Evolutionary conservation across 495 filamentous ascomycete species (phyloP), one percentile per base, ranked within the genome.

Genomic region (Xanthoparmelia taractica): DNA sequence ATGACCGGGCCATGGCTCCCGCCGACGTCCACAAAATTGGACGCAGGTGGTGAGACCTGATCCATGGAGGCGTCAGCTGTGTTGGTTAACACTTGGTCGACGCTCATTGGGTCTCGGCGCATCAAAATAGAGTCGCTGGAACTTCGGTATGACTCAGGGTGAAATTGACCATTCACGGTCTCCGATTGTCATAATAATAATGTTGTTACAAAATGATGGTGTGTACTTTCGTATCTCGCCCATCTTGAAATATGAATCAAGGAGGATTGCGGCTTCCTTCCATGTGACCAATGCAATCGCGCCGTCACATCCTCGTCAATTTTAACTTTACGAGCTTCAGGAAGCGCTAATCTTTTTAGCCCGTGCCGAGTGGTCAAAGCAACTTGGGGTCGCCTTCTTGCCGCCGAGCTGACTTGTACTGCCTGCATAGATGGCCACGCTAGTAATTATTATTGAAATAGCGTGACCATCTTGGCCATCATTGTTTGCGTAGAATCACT

Each of bases 391-490:
- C 27, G 50, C 50, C 27, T 20, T 54, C 29, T 54, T 54, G 50
- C 50, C 50, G 50, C 50, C 50, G 50, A 54, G 50, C 50, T 54
- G 50, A 54, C 50, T 58, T 34, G 11, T 58, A 33, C 56, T 58
- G 34, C 38, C 56, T 41, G 34, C 56, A 41, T 38, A 58, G 5
- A 58, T 38, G 29, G 29, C 50, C 50, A 54, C 50, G 50, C 50
- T 54, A 54, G 33, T 8, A n/a, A 2, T 33, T 31, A 31, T 54
- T 54, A 34, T 18, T 54, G 2, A n/a, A 54, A 33, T 63, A 27
- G 54, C 13, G 37, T 40, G 61, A 57, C 54, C 61, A 13, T 34
- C 11, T 63, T 10, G 54, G 61, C 55, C 52, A 47, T 12, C 37
- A 2, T 20, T 37, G 15, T 37, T 8, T 54, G 61, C 55, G 47